These are phyloP conservation scores for Dittrichia graveolens DNA, from an alignment of 129 eudicot species.

Conservation along the genomic window DNA sequence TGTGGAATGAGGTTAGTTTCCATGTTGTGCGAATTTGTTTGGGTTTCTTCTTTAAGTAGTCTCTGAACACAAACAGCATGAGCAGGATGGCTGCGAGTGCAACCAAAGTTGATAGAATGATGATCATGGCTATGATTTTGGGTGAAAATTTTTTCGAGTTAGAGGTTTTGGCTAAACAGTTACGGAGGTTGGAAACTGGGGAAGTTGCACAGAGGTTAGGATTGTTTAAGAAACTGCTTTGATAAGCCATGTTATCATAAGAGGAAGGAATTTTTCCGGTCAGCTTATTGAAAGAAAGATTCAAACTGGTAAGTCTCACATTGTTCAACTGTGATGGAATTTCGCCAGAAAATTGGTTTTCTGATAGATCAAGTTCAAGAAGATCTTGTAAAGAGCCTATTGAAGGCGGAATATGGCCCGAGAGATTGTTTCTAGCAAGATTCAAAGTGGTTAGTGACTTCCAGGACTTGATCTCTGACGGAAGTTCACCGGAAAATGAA, in stretches of 20 bases:
- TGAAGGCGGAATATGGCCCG: slow-evolving; percentile 67
- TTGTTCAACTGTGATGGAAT: slow-evolving; percentile 69
- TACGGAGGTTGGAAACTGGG: slow-evolving; percentile 43
- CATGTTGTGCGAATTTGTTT: slow-evolving; percentile 50
- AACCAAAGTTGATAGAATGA: slow-evolving; percentile 48
- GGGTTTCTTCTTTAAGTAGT: slow-evolving; percentile 52
- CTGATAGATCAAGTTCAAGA: slow-evolving; percentile 72
- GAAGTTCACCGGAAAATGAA: slow-evolving; percentile 70
- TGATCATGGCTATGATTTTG: slow-evolving; percentile 51
- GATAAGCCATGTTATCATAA: slow-evolving; percentile 67
- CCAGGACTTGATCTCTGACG: slow-evolving; percentile 68
- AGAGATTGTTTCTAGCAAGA: slow-evolving; percentile 66
- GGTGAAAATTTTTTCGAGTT: slow-evolving; percentile 47
- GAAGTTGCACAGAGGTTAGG: slow-evolving; percentile 58
- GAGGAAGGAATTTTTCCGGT: slow-evolving; percentile 62
- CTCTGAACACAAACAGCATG: slow-evolving; percentile 44
- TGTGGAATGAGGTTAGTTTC: slow-evolving; percentile 71
- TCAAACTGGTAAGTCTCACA: slow-evolving; percentile 55
- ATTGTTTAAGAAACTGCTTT: slow-evolving; percentile 74
- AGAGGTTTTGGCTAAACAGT: slow-evolving; percentile 40
- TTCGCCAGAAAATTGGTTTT: slow-evolving; percentile 66
- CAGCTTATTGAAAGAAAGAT: slow-evolving; percentile 72
- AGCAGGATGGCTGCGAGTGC: slow-evolving; percentile 37
- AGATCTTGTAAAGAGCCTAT: slow-evolving; percentile 67
- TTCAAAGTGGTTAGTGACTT: slow-evolving; percentile 53